Conservation (phyloP, 2,329 filamentous ascomycete species). For the Xylaria sp. region DNA sequence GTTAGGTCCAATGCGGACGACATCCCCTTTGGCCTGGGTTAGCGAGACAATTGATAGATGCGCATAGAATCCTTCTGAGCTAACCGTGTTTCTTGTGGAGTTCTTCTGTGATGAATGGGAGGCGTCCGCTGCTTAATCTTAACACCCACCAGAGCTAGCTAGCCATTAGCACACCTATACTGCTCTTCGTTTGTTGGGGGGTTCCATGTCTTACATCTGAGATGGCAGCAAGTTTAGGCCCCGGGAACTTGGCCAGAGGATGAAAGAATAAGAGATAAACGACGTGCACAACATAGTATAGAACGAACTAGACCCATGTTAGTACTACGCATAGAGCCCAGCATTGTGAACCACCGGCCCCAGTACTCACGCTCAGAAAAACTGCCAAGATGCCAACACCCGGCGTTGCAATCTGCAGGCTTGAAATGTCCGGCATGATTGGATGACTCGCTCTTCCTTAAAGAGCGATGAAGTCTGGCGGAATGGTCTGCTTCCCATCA, state of each 20-base stretch:
- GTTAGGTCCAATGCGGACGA: constrained; percentile 50
- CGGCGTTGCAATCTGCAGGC: constrained; percentile 1
- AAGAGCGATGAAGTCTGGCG: too few relatives aligned
- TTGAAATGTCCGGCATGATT: constrained; percentile 15
- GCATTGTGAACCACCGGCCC: not conserved
- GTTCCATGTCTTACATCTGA: constrained; percentile 18
- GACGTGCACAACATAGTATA: constrained; percentile 7
- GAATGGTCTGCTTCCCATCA: too few relatives aligned
- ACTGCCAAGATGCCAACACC: constrained; percentile 3
- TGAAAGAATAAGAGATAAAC: constrained; percentile 28
- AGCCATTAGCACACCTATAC: not conserved
- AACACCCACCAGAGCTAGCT: constrained; percentile 29
- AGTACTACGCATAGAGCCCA: not conserved
- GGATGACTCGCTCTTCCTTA: too few relatives aligned
- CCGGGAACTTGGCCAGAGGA: constrained; percentile 31
- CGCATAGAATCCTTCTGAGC: not conserved
- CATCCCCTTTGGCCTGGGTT: constrained; percentile 23
- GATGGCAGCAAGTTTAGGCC: constrained; percentile 30
- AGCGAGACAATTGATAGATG: not conserved
- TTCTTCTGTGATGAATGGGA: constrained; percentile 19
- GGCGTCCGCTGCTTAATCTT: constrained; percentile 14
- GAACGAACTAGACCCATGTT: constrained; percentile 4
- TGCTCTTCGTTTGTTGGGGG: not conserved
- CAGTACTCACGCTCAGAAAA: constrained; percentile 8
- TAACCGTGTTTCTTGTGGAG: constrained; percentile 32